Evolutionary conservation across 2,329 filamentous ascomycete species (phyloP), one percentile per base, ranked within the genome.

Genomic region (Penicillium sp.): DNA sequence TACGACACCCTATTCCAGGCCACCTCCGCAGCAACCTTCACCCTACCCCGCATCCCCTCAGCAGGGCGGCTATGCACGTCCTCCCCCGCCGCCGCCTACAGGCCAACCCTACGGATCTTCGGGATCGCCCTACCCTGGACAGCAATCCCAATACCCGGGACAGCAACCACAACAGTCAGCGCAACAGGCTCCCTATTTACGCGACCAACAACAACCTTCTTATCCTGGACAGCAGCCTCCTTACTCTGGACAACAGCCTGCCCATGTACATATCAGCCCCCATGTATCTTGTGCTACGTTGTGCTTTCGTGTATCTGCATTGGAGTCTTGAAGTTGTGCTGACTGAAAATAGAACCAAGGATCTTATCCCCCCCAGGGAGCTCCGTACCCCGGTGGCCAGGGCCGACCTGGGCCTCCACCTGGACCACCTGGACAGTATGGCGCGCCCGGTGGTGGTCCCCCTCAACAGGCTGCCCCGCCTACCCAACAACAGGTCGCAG

Each of bases 401-500:
- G 62, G 52, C 15, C 63, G 59, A 33, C 61, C 65, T 43, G 58
- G 60, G 14, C 51, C 68, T 51, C 54, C 73, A 61, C 58, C 60
- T 12, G 67, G 68, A 53, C 58, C 63, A 27, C 65, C 63, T 42
- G 63, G 66, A 33, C 65, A 68, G 31, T 69, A 70, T 57, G 71
- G 70, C 12, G 52, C 65, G 29, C 63, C 68, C n/a, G 66, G 68
- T 8, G 63, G 58, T 49, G 62, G 49, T 9, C 63, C 62, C 22
- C 57, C 57, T 7, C 59, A 65, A 25, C 67, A 67, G 31, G 69
- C 71, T 43, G 71, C 69, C 25, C 78, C 74, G 54, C 75, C 73
- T 11, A 77, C 74, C 15, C 77, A 79, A n/a, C 77, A 79, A 49
- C 79, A 85, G 53, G 68, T 82, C 27, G 75, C 72, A 29, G 80